Conservation (phyloP, 2,329 filamentous ascomycete genomes). For the Sporothrix globosa region DNA sequence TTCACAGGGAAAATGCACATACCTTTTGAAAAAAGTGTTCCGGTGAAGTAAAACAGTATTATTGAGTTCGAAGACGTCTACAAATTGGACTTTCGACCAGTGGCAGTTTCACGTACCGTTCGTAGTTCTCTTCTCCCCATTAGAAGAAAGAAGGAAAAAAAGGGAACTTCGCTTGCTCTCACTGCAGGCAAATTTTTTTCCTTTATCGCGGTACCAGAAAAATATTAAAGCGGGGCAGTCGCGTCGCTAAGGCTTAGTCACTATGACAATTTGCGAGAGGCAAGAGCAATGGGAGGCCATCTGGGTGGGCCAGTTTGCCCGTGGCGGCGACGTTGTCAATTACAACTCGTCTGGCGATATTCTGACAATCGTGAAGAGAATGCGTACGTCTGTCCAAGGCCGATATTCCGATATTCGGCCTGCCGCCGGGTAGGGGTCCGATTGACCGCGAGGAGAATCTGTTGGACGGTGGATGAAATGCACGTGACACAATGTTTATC, state of each 20-base stretch:
- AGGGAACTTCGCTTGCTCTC: constrained; percentile 24
- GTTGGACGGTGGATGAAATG: neutral
- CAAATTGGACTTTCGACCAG: constrained; percentile 38
- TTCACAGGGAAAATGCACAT: neutral
- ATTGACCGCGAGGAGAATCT: neutral
- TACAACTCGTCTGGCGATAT: neutral
- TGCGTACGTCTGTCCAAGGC: neutral
- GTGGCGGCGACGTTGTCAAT: neutral
- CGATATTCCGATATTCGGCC: neutral
- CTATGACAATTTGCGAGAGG: neutral
- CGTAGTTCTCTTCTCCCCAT: constrained; percentile 40
- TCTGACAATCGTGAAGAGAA: neutral
- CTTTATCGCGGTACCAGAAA: constrained; percentile 32
- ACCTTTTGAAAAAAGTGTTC: constrained; percentile 20
- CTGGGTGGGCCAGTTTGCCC: neutral
- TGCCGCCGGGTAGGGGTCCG: neutral
- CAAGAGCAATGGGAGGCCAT: neutral
- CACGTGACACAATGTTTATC: constrained; percentile 22
- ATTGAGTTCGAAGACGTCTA: constrained; percentile 38
- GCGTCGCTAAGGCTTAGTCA: constrained; percentile 25
- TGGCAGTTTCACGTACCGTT: constrained; percentile 39
- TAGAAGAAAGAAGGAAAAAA: constrained; percentile 39
- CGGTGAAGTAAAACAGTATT: constrained; percentile 7
- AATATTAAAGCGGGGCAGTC: constrained; percentile 26
- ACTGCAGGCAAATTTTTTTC: constrained; percentile 36